These are phyloP conservation scores for Metschnikowia orientalis DNA, from an alignment of 805 yeast genomes.

Conservation along the genomic window DNA sequence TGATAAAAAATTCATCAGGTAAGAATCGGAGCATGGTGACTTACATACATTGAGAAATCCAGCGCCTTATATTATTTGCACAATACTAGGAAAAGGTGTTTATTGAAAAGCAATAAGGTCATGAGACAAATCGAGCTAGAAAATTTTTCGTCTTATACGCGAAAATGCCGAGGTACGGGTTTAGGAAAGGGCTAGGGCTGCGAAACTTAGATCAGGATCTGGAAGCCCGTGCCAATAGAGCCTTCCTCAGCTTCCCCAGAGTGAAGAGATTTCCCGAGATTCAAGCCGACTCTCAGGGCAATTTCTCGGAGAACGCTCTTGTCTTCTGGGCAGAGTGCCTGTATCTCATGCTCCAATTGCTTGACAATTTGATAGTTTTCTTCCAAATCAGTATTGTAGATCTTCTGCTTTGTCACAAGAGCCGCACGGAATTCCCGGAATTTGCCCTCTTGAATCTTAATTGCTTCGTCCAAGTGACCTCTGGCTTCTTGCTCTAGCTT, in stretches of 20 bases:
- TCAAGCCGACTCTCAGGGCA: slow-evolving; percentile 11
- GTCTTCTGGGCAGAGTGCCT: slow-evolving; percentile 12
- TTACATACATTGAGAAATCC: too few species aligned
- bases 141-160: slow-evolving; percentile 4
- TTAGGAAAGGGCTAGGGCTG: slow-evolving; percentile 7
- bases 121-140: slow-evolving; percentile 1
- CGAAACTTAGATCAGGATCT: slow-evolving; percentile 12
- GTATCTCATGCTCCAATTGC: slow-evolving; percentile 28
- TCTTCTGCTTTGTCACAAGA: slow-evolving; percentile 50
- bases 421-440: slow-evolving; percentile 61
- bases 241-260: slow-evolving; percentile 12
- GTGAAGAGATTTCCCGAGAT: slow-evolving; percentile 7
- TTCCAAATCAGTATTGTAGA: slow-evolving; percentile 53
- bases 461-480: slow-evolving; percentile 26
- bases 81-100: too few species aligned
- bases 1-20: slow-evolving; percentile 37
- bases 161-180: slow-evolving; percentile 1
- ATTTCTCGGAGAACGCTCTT: slow-evolving; percentile 14
- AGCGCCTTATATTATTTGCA: too few species aligned
- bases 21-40: too few species aligned
- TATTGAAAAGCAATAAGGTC: slow-evolving; percentile 1
- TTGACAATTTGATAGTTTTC: slow-evolving; percentile 33
- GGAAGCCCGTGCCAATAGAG: slow-evolving; percentile 14
- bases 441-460: slow-evolving; percentile 48
- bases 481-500: slow-evolving; percentile 23